These are phyloP conservation scores for Colletotrichum cereale DNA, from an alignment of 2,329 filamentous ascomycete species.

Conservation along the genomic window DNA sequence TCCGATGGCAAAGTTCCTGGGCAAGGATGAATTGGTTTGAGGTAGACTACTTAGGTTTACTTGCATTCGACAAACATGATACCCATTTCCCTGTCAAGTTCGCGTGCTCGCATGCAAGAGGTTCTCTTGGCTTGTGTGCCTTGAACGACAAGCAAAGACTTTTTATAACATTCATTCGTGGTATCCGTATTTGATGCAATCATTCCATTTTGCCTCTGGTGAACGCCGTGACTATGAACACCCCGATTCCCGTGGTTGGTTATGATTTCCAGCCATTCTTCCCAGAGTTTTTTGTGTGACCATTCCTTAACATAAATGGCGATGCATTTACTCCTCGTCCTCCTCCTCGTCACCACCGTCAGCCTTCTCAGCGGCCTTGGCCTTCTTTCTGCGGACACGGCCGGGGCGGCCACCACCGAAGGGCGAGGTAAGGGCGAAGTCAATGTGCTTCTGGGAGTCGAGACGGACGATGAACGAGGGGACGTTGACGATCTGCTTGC, in stretches of 20 bases:
- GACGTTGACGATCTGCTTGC: constrained; percentile 99
- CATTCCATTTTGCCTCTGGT: constrained; percentile 62
- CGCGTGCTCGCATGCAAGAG: constrained; percentile 24
- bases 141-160: constrained; percentile 27
- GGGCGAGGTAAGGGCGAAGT: constrained; percentile 97
- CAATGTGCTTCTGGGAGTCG: constrained; percentile 99
- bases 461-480: constrained; percentile 99
- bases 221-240: constrained; percentile 66
- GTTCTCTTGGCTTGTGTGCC: constrained; percentile 1
- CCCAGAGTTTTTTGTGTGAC: constrained; percentile 40
- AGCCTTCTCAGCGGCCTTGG: constrained; percentile 90
- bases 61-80: constrained; percentile 37
- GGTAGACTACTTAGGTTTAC: constrained; percentile 51
- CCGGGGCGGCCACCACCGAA: constrained; percentile 97
- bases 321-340: constrained; percentile 77
- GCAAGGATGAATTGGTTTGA: constrained; percentile 73
- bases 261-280: constrained; percentile 49
- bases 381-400: constrained; percentile 99
- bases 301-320: constrained; percentile 40
- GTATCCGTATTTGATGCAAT: constrained; percentile 45
- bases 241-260: constrained; percentile 55
- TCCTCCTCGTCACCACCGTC: constrained; percentile 86
- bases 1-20: constrained; percentile 87
- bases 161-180: constrained; percentile 41
- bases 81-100: constrained; percentile 36